phyloP scores from a whole-genome alignment of 495 filamentous ascomycete species.

The Penicillium robsamsonii region DNA sequence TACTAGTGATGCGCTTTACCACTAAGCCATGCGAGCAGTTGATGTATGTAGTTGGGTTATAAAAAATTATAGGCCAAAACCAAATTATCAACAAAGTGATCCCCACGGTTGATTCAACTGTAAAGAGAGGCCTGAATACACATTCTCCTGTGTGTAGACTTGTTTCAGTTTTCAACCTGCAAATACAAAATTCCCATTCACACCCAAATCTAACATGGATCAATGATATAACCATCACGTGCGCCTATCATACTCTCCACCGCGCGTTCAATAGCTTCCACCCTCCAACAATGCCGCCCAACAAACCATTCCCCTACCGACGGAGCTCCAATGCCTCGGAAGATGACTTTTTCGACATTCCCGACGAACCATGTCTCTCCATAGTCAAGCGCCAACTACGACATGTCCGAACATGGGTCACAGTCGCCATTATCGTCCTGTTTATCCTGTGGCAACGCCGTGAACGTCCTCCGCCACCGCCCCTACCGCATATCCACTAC shows the following conservation, averaged over 20 bases:
- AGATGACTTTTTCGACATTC: slow-evolving; percentile 46
- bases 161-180: background rate
- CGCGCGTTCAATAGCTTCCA: slow-evolving; percentile 1
- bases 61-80: too few species aligned
- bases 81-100: too few species aligned
- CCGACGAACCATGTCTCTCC: slow-evolving; percentile 34
- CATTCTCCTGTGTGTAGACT: background rate
- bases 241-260: background rate
- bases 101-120: background rate
- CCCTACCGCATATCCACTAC: slow-evolving; percentile 38
- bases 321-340: slow-evolving; percentile 38
- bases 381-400: slow-evolving; percentile 40
- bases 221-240: slow-evolving; percentile 11
- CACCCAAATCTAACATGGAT: background rate
- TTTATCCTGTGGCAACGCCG: slow-evolving; percentile 34
- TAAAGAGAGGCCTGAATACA: background rate
- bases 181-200: background rate
- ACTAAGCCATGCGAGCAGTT: slow-evolving; percentile 16
- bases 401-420: slow-evolving; percentile 38
- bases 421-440: slow-evolving; percentile 30
- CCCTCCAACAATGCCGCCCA: slow-evolving; percentile 21
- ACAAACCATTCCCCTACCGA: slow-evolving; percentile 28
- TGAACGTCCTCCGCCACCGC: slow-evolving; percentile 23
- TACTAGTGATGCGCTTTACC: slow-evolving; percentile 18
- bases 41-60: too few species aligned